Evolutionary conservation across 257 asterid genomes (phyloP).

Genomic region (Linaria vulgaris): DNA sequence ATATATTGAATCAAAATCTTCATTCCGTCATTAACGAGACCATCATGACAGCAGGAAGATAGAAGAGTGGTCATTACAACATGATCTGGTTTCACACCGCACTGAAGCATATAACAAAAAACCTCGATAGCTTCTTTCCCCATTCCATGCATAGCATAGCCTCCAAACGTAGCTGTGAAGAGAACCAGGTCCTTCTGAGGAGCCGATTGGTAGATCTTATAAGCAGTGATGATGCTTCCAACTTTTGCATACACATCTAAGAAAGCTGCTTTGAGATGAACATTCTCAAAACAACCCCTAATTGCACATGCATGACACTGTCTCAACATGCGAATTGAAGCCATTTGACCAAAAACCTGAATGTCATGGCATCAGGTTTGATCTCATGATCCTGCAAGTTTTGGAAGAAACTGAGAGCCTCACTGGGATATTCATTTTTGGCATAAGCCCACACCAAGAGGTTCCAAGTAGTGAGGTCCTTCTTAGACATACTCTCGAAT

Average conservation of each 20-base stretch:
- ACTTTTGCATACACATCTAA: constrained; percentile 71
- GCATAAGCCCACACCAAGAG: constrained; percentile 67
- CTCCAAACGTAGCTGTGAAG: constrained; percentile 84
- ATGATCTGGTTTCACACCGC: constrained; percentile 62
- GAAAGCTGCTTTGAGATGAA: constrained; percentile 57
- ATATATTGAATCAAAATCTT: constrained; percentile 55
- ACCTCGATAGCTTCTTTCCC: constrained; percentile 57
- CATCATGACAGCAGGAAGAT: constrained; percentile 84
- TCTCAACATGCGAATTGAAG: constrained; percentile 61
- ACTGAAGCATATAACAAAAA: constrained; percentile 56
- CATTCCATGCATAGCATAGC: constrained; percentile 86
- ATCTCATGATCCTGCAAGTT: constrained; percentile 50
- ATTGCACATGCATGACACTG: constrained; percentile 70
- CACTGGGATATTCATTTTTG: constrained; percentile 49
- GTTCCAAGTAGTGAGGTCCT: constrained; percentile 71
- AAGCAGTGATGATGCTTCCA: constrained; percentile 60
- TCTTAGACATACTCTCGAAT: constrained; percentile 54
- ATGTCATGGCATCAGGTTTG: constrained; percentile 67
- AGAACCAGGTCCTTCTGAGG: constrained; percentile 59
- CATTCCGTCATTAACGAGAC: constrained; percentile 70
- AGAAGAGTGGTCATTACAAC: constrained; percentile 67
- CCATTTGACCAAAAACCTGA: constrained; percentile 66
- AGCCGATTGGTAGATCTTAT: constrained; percentile 57
- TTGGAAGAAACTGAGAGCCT: constrained; percentile 52
- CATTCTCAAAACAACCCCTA: constrained; percentile 53